A percentile compares a stretch with the other conserved stretches of the same genome.
Evolutionary conservation across 306 rosid species (phyloP).

Genomic region (Dryas drummondii): DNA sequence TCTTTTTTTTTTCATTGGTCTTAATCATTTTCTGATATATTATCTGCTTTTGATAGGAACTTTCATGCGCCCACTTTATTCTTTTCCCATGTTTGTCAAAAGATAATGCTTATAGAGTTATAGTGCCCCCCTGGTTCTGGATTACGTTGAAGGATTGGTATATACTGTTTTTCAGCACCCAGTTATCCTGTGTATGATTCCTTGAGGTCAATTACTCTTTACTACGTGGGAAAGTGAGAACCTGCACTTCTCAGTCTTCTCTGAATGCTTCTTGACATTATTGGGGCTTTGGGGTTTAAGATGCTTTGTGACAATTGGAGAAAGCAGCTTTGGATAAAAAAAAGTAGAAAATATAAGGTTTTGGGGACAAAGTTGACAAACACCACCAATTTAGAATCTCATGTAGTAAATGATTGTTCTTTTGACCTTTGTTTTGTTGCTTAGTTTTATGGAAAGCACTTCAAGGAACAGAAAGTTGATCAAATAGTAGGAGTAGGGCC

Average conservation of each 20-base stretch:
- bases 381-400: slow-evolving; percentile 32
- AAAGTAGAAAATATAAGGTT: not conserved
- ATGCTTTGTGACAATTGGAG: slow-evolving; percentile 21
- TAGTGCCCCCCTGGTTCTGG: slow-evolving; percentile 15
- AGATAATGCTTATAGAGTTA: slow-evolving; percentile 16
- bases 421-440: slow-evolving; percentile 36
- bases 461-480: slow-evolving; percentile 25
- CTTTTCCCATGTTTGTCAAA: slow-evolving; percentile 37
- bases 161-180: slow-evolving; percentile 26
- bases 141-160: slow-evolving; percentile 26
- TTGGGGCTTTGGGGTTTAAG: slow-evolving; percentile 17
- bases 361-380: slow-evolving; percentile 13
- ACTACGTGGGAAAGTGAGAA: slow-evolving; percentile 15
- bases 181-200: not conserved
- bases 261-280: slow-evolving; percentile 13
- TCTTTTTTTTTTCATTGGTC: slow-evolving; percentile 4
- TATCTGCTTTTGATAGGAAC: slow-evolving; percentile 18
- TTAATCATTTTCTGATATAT: slow-evolving; percentile 14
- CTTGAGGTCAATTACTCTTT: not conserved
- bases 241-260: slow-evolving; percentile 1
- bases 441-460: slow-evolving; percentile 23
- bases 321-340: slow-evolving; percentile 16
- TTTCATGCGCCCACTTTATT: slow-evolving; percentile 31
- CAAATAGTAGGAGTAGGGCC: slow-evolving; percentile 1
- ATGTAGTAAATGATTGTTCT: slow-evolving; percentile 24